These are phyloP conservation scores for Plectranthus barbatus DNA, from an alignment of 257 asterid genomes.

Conservation along the genomic window DNA sequence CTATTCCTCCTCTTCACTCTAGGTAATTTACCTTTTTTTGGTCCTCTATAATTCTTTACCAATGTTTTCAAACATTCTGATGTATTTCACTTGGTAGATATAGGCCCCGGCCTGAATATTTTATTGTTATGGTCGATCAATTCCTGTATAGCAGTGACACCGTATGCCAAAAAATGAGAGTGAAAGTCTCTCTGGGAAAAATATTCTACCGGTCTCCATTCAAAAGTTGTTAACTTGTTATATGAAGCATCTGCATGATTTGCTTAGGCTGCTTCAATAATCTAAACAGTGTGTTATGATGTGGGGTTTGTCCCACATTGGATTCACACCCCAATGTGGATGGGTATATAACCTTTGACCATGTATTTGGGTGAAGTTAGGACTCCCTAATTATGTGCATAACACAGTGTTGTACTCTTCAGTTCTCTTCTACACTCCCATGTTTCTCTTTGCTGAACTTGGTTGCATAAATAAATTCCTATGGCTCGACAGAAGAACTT, in stretches of 20 bases:
- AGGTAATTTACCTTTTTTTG: conserved; percentile 35
- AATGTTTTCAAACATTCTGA: background rate
- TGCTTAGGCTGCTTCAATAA: background rate
- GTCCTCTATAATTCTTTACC: background rate
- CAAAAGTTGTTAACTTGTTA: background rate
- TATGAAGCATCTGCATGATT: background rate
- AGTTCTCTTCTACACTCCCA: background rate
- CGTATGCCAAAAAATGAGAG: background rate
- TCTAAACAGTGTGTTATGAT: too few relatives aligned
- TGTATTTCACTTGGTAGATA: background rate
- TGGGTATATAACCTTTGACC: too few relatives aligned
- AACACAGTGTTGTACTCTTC: too few relatives aligned
- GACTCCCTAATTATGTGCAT: too few relatives aligned
- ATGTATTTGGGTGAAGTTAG: too few relatives aligned
- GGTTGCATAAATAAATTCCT: background rate
- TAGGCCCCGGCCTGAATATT: background rate
- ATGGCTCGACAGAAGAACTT: background rate
- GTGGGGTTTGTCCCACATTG: too few relatives aligned
- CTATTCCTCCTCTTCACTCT: conserved; percentile 90
- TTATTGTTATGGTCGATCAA: background rate
- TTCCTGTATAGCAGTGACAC: background rate
- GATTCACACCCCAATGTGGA: too few relatives aligned
- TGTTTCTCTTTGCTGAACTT: background rate
- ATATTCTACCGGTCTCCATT: background rate
- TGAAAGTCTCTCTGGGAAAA: background rate